Base-by-base conservation (phyloP, 1,284 basidiomycete genomes). In the Dichomitus squalens region DNA sequence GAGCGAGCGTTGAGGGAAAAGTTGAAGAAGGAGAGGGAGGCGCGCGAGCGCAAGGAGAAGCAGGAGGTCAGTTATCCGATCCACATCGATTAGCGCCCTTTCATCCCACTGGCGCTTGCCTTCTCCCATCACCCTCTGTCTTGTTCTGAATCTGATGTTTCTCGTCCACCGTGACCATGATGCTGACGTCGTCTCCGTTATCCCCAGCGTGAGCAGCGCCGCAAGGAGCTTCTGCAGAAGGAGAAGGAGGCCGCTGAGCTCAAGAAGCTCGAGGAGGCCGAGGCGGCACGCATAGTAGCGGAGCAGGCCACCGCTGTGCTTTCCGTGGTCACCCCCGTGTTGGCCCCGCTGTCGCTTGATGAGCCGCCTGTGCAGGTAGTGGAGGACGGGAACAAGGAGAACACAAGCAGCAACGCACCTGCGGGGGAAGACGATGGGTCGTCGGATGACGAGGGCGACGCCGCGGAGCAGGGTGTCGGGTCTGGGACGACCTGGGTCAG, bases 1-100 rank as follows among this genome's bases (percentile, higher is more conserved):
- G 90, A 92, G 75, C 79, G 88, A 59, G 83, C 85, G 72, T 81
- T 90, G 78, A 79, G 80, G 62, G 88, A 88, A 73, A 79, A 86
- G 63, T 73, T 91, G 60, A 78, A 81, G 75, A 79, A 80, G 66
- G 88, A 91, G 75, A 85, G 84, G 66, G 86, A 88, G 68, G 85
- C 80, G 46, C 77, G 82, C 38, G 88, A 89, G 68, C 66, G 80
- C 56, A 81, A 82, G 72, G 79, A 81, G 70, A 87, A 86, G 69
- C 72, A 80, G 49, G 81, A 87, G 71, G 87, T 88, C 70, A 67
- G 83, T 53, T 59, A 60, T 70, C 55, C 59, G 65, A 63, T 59
- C 52, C 51, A 59, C 34, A 66, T 68, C 63, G 65, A 68, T 68
- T 60, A 68, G 69, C 64, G 57, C 61, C 60, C 41, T 18, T 43